Conservation (phyloP, 345 rosid species). For the Bruguiera sexangula region DNA sequence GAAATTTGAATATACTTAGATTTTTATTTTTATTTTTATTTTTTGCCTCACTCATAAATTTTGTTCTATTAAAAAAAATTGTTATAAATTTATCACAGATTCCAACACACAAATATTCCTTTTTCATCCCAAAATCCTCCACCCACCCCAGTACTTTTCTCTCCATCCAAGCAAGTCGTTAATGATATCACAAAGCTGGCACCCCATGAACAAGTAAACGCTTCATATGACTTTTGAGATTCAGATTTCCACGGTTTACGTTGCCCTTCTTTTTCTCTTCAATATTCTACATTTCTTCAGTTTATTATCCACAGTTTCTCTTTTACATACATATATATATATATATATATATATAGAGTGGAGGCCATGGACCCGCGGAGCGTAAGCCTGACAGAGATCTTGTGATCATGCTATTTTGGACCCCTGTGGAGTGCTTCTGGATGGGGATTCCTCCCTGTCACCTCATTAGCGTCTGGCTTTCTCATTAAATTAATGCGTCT, state of each 20-base stretch:
- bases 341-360: too few species aligned
- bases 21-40: too few species aligned
- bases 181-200: too few species aligned
- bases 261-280: neutral
- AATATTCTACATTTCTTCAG: neutral
- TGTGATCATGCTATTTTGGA: conserved; percentile 29
- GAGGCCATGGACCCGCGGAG: conserved; percentile 12
- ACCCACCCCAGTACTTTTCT: too few species aligned
- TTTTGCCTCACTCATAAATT: too few species aligned
- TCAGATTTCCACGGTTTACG: conserved; percentile 9
- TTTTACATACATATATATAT: neutral
- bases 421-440: conserved; percentile 26
- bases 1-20: too few species aligned
- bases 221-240: neutral
- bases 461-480: neutral
- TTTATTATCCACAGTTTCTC: neutral
- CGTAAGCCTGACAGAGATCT: conserved; percentile 41
- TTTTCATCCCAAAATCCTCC: too few species aligned
- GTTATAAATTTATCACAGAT: too few species aligned
- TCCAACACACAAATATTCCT: too few species aligned
- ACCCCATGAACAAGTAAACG: too few species aligned
- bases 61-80: too few species aligned
- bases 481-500: neutral
- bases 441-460: conserved; percentile 41
- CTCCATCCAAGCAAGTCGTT: too few species aligned